Base-by-base conservation (phyloP, 768 basidiomycete genomes). In the Psilocybe sp. region DNA sequence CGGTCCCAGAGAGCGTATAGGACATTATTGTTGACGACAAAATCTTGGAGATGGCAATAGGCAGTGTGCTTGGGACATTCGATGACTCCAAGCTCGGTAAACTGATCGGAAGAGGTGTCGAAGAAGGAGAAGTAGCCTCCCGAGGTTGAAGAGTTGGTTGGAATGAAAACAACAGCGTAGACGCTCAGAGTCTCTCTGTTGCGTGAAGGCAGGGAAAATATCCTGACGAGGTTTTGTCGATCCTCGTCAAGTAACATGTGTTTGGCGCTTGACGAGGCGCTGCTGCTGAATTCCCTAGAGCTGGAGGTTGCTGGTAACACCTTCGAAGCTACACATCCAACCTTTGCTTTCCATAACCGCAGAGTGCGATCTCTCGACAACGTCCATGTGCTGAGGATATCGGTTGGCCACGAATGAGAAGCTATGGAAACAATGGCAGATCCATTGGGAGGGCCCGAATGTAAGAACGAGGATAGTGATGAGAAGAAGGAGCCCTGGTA, bases 341-440 rank as follows among this genome's bases (percentile, higher is more conserved):
- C 73, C 64, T 85, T 81, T 23, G 84, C 76, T 55, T 88, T 87
- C 94, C 94, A 98, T 38, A 89, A 73, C 35, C 92, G 80, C 37
- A 98, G 73, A 32, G 84, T 86, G 47, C 88, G 79, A 71, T 97
- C 92, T 47, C 92, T 78, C 8, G 94, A 93, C 37, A 98, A 76
- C 1, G 92, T 86, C 81, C 91, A 96, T 16, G 87, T 71, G 58
- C 89, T 76, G 33, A 76, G 79, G 49, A 88, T 74, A 61, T 89
- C 87, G 12, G 85, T 87, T 14, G 88, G 88, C 69, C 84, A 87
- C 37, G 87, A 81, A 64, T 85, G 78, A 39, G 82, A 83, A 5
- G 89, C 80, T 36, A 91, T 72, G 39, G 88, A 82, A 41, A 93
- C 72, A 43, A 89, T 82, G 52, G 87, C 81, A 15, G 80, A 70